A percentile compares a stretch with the other conserved stretches of the same genome.
phyloP scores from a whole-genome alignment of 179 eudicot species.

The Sideroxylon spinosum region DNA sequence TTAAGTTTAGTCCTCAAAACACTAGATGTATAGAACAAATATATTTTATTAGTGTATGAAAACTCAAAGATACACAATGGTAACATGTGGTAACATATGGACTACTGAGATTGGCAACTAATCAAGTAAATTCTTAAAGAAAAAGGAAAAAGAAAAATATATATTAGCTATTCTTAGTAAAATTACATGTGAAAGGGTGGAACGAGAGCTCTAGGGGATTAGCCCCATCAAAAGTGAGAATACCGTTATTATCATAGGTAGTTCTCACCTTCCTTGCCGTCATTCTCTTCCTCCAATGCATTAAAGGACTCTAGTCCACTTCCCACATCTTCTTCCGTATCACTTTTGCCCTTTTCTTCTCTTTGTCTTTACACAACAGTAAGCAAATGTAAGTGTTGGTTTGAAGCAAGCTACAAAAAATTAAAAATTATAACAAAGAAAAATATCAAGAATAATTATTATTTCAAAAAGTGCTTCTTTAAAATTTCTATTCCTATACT shows the following conservation, averaged over 20 bases:
- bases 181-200: too few species aligned
- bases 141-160: too few species aligned
- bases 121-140: too few species aligned
- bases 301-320: slow-evolving; percentile 31
- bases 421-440: neutral
- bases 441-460: neutral
- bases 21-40: too few species aligned
- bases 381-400: neutral
- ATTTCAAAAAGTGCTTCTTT: neutral
- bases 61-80: too few species aligned
- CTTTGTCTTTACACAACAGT: slow-evolving; percentile 35
- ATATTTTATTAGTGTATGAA: too few species aligned
- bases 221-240: too few species aligned
- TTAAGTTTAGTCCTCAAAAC: too few species aligned
- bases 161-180: too few species aligned
- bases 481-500: neutral
- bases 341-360: slow-evolving; percentile 44
- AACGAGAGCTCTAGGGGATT: too few species aligned
- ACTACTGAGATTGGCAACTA: too few species aligned
- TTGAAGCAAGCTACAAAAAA: neutral
- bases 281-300: slow-evolving; percentile 35
- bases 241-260: neutral
- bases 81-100: too few species aligned
- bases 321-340: slow-evolving; percentile 41
- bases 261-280: slow-evolving; percentile 23